Base-by-base conservation (phyloP, 2,329 filamentous ascomycete species). In the Xylaria multiplex region DNA sequence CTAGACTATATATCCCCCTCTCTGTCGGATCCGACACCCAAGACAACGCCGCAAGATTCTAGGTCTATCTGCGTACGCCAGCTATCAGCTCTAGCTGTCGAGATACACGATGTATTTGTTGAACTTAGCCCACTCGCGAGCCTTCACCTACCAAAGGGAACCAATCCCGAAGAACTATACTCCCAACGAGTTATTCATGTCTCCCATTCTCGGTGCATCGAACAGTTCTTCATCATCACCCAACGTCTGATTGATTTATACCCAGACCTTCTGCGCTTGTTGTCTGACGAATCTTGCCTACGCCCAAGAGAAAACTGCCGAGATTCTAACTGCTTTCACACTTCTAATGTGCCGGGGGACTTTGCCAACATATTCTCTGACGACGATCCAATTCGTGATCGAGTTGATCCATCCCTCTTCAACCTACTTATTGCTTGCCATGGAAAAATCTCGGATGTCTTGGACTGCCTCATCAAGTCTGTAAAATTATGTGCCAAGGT, bases 341-440 rank as follows among this genome's bases (percentile, higher is more conserved):
- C 52, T 1, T 56, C 68, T 6, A 56, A 65, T 16, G 42, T 75
- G 13, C 67, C 73, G 2, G 35, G 53, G 0, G 66, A 67, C 13
- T 50, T 73, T 62, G 13, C 63, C 49, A 30, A 60, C 16, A 27
- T 76, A 16, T 69, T 73, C 24, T 42, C 58, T 7, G 30, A 60
- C 7, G 7, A 48, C 6, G 59, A 62, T 42, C 48, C 64, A 6
- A 42, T 62, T 35, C 54, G 55, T 7, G 42, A 67, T 24, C 37
- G 52, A 1, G 48, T 81, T 11, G 81, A 82, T 58, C 58, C 74
- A 9, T 75, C 79, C 8, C 67, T 82, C 13, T 70, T 81, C 11
- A 77, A 77, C 30, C 71, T 81, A 7, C 65, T 82, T 9, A 56
- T 80, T 1, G 74, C 78, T 3, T 81, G 80, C 14, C 80, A 83